Evolutionary conservation across 164 flowering plant species (phyloP), one percentile per base, ranked within the genome.

Genomic region (Vitis labrusca): DNA sequence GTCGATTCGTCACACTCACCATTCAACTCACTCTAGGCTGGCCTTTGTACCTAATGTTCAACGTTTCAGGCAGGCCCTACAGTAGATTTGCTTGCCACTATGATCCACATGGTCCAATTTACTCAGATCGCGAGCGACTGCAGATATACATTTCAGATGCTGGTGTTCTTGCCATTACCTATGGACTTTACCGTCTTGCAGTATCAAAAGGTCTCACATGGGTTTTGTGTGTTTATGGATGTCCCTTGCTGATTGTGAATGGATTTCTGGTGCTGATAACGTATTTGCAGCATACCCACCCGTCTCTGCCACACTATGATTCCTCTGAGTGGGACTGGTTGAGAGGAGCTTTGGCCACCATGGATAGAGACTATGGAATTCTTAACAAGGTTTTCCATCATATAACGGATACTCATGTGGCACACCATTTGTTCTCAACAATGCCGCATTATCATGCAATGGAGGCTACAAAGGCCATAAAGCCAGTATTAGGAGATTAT

Each of bases 241-340:
- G 67, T 37, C 97, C 97, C 1, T 58, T 92, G 71, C 61, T 90
- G 62, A 79, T 92, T 9, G 93, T 90, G 58, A 90, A 92, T 57
- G 92, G 76, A 9, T 92, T 88, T 66, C 81, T 92, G 2, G 97
- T 90, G 5, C 29, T 86, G 79, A 92, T 92, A 77, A 90, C 95
- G 0, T 90, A 51, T 59, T 75, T 90, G 80, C 97, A 92, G 79
- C 97, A 92, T 79, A 92, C 97, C 10, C 97, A 92, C 77, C 90
- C 95, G 0, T 64, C 93, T 0, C 64, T 92, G 76, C 97, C 97
- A 0, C 97, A 90, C 44, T 92, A 92, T 59, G 88, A 90, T 59
- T 82, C 91, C 0, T 73, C 86, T 0, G 97, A 92, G 71, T 92
- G 97, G 97, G 97, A 92, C 56, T 92, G 97, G 97, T 65, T 92